Evolutionary conservation across 805 yeast genomes (phyloP), one percentile per base, ranked within the genome.

Genomic region (Monosporozyma unispora): DNA sequence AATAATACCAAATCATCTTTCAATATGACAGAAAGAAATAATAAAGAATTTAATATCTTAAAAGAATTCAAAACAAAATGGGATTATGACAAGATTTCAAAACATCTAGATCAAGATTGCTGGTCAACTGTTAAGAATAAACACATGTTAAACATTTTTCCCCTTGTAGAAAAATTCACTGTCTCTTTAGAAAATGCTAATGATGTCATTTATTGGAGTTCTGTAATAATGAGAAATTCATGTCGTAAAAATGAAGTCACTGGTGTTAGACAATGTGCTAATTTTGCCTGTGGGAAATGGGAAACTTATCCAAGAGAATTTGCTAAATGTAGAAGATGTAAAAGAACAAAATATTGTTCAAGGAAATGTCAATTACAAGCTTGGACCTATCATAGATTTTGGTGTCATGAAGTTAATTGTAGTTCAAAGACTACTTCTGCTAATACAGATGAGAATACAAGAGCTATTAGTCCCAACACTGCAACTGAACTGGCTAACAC

Each of bases 141-240:
- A 43, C 67, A 71, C 25, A 78, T 79, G 23, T 68, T 82, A 27
- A 88, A 91, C 63, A 69, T 91, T 25, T 91, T 93, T 69, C 96
- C 96, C 9, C 69, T 91, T 56, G 97, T 91, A 37, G 99, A 91
- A 66, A 82, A 86, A 64, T 91, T 87, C 63, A 91, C 98, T 0
- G 77, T 79, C 18, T 75, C 75, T 49, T 73, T 77, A 48, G 69
- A 74, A 44, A 79, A 84, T 56, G 80, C 87, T 3, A 78, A 82
- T 41, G 96, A 90, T 57, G 80, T 89, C 73, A 83, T 85, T 57
- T 89, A 90, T 67, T 91, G 99, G 99, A 87, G 97, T 2, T 93
- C 96, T 3, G 96, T 91, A n/a, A 88, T 90, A 38, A 93, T 93
- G 90, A 75, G 98, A 49, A 93, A 93, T 66, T 89, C 96, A 1